These are phyloP conservation scores for Thuidium tamariscinum DNA, from an alignment of 225 moss, liverwort and hornwort genomes.

Conservation along the genomic window DNA sequence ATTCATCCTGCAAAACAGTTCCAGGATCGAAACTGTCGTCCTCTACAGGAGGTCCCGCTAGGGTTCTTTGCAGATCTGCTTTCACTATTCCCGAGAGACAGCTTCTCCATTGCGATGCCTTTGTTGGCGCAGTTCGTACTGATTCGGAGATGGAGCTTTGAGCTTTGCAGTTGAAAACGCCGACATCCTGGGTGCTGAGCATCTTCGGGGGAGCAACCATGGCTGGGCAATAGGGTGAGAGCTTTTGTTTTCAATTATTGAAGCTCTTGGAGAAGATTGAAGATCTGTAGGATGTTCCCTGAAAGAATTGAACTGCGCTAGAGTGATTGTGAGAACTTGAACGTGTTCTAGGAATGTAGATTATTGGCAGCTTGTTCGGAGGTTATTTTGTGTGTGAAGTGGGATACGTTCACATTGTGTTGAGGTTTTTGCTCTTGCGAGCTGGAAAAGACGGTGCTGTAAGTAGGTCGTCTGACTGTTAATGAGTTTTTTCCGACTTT, in stretches of 20 bases:
- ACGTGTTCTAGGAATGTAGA: neutral
- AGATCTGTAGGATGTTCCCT: neutral
- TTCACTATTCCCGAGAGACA: neutral
- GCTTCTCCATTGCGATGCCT: neutral
- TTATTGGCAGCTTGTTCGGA: neutral
- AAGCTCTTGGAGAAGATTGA: neutral
- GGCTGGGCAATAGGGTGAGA: neutral
- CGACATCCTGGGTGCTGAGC: neutral
- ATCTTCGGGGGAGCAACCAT: neutral
- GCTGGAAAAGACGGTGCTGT: neutral
- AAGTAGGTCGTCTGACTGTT: neutral
- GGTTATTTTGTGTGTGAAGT: neutral
- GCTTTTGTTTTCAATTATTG: neutral
- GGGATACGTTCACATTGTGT: neutral
- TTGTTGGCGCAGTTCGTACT: neutral
- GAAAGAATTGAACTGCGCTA: neutral
- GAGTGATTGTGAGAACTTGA: neutral
- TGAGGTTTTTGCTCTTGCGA: neutral
- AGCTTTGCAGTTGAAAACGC: neutral
- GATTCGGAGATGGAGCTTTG: neutral
- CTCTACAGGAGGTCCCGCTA: neutral
- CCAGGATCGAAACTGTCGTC: accelerated
- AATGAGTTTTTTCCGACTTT: neutral
- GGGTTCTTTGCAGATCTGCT: neutral
- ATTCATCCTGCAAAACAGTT: neutral